Evolutionary conservation across 345 rosid species (phyloP), one percentile per base, ranked within the genome.

Genomic region (Aurinia saxatilis): DNA sequence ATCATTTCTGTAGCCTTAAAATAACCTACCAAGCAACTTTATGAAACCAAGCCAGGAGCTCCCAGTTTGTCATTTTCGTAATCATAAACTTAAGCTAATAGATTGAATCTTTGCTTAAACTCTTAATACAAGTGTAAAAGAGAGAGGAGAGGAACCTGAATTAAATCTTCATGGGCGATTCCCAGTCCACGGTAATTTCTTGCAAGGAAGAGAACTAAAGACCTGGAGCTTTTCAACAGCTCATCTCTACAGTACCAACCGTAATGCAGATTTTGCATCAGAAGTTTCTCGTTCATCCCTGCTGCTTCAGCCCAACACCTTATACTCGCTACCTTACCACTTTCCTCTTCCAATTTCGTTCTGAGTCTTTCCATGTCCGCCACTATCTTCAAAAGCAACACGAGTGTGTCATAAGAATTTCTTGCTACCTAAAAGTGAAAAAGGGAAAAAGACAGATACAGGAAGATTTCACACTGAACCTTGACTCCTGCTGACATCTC

Each of bases 261-360:
- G 58, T 71, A 85, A 61, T 55, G 76, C 72, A 87, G 75, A 47
- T 72, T 71, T 52, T 76, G 81, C 41, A 72, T 80, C 65, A 90
- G 82, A 63, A 47, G 77, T 67, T 79, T 87, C 79, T 79, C 77
- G 54, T 75, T 79, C 66, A 83, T 73, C 49, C 81, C 87, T 42
- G 88, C 87, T 68, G 95, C 95, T 82, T 79, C 79, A 25, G 97
- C 95, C 90, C 97, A 90, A 81, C 82, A 70, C 60, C 81, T 72
- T 75, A 83, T 54, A 67, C 83, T 80, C 17, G 67, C 84, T 23
- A 56, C 82, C 65, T 62, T 78, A 37, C 91, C 95, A 1, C 75
- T 75, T 73, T 78, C 88, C 31, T 82, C 74, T 64, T 87, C 92
- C 73, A 90, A 47, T 35, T 67, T 72, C 33, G 68, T 67, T 76